Evolutionary conservation across 306 rosid species (phyloP), one percentile per base, ranked within the genome.

Genomic region (Canavalia gladiata): DNA sequence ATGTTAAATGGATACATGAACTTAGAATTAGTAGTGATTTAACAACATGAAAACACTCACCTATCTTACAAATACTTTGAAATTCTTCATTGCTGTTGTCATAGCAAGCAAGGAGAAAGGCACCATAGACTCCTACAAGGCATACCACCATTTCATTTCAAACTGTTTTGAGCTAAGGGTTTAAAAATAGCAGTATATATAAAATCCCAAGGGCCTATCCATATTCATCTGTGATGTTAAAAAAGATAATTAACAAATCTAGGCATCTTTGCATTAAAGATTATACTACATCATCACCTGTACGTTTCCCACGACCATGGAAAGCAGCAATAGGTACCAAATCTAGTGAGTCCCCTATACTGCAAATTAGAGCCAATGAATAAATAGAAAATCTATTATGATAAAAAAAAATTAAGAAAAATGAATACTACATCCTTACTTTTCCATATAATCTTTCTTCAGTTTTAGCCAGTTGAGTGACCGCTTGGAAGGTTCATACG

Each of bases 251-350:
- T 37, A 56, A 51, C 18, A 12, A 9, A 41, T 13, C 29, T 13
- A 80, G 29, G 71, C 74, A 75, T 52, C 82, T 34, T 29, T 42
- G 37, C 31, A 45, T 68, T 74, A 65, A 55, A 67, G 79, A 78
- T 35, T 52, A 50, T 12, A 31, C 76, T 66, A 45, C 51, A 59
- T 58, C 30, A 81, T 86, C 75, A 95, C 98, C 99, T 91, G 97
- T 88, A 69, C 98, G 98, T 78, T 91, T 95, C 62, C 99, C 98
- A 52, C 94, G 98, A 31, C 99, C 99, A 6, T 92, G 93, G 73
- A 95, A 95, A 76, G 98, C 99, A 79, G 90, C 99, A 82, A 95
- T 91, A 64, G 99, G 98, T 30, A 91, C 99, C 98, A 93, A 89
- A 90, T 95, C 98, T 72, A 95, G 83, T 0, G 99, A 95, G 87